These are phyloP conservation scores for Solanum habrochaites DNA, from an alignment of 257 asterid genomes.

Conservation along the genomic window DNA sequence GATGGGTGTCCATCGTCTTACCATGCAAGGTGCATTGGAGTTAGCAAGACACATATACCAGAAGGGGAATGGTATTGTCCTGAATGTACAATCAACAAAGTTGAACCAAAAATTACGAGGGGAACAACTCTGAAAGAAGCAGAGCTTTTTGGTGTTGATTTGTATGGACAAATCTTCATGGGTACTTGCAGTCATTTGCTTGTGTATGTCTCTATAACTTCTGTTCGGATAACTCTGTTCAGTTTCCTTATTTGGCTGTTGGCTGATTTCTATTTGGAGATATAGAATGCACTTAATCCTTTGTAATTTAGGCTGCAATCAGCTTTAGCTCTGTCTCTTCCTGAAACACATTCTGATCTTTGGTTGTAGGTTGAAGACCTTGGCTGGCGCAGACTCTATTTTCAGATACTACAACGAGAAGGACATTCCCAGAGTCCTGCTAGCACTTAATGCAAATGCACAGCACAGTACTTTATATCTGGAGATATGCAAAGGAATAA, in stretches of 20 bases:
- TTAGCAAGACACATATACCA: constrained; percentile 52
- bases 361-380: constrained; percentile 45
- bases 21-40: constrained; percentile 79
- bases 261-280: not conserved
- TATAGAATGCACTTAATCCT: not conserved
- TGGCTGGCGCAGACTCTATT: constrained; percentile 24
- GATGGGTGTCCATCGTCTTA: constrained; percentile 85
- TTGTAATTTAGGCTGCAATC: not conserved
- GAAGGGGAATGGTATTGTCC: constrained; percentile 82
- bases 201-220: constrained; percentile 44
- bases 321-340: not conserved
- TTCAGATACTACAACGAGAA: constrained; percentile 44
- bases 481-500: constrained; percentile 58
- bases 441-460: constrained; percentile 28
- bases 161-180: constrained; percentile 43
- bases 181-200: constrained; percentile 78
- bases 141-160: constrained; percentile 52
- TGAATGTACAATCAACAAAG: constrained; percentile 50
- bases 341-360: not conserved
- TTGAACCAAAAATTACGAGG: constrained; percentile 34
- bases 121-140: constrained; percentile 57
- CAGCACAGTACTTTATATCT: constrained; percentile 33
- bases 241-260: not conserved
- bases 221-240: not conserved
- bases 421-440: constrained; percentile 46